A percentile compares a stretch with the other conserved stretches of the same genome.
phyloP scores from a whole-genome alignment of 1,139 yeast genomes.

The Sugiyamaella paludigena region DNA sequence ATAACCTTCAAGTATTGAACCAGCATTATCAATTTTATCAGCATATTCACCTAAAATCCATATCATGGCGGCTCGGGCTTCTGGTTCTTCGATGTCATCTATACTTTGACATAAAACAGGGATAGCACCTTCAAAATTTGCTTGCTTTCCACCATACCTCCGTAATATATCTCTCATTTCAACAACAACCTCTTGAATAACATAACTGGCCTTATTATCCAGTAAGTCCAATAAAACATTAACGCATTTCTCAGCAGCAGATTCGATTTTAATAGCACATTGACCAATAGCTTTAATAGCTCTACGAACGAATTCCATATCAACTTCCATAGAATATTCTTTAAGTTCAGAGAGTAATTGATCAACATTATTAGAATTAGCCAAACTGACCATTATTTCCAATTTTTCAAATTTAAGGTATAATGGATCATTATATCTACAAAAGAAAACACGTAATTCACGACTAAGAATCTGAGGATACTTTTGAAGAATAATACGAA shows the following conservation, averaged over 20 bases:
- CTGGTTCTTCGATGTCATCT: conserved; percentile 58
- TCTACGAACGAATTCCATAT: conserved; percentile 79
- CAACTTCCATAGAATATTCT: conserved; percentile 93
- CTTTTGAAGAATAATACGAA: conserved; percentile 83
- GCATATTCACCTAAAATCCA: conserved; percentile 93
- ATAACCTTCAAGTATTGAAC: conserved; percentile 46
- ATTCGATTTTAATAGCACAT: conserved; percentile 74
- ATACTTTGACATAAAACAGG: conserved; percentile 64
- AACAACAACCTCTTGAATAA: conserved; percentile 74
- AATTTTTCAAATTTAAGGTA: conserved; percentile 90
- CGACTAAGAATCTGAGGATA: conserved; percentile 76
- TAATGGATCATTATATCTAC: conserved; percentile 91
- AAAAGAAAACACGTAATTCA: conserved; percentile 86
- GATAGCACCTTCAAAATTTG: conserved; percentile 55
- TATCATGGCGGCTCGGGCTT: conserved; percentile 70
- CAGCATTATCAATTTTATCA: conserved; percentile 58
- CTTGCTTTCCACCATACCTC: conserved; percentile 48
- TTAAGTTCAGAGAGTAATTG: conserved; percentile 78
- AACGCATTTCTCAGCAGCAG: conserved; percentile 64
- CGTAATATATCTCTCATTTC: conserved; percentile 77
- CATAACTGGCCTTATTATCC: conserved; percentile 73
- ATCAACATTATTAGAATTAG: conserved; percentile 65
- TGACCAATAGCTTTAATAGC: conserved; percentile 85
- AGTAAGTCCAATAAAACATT: conserved; percentile 72
- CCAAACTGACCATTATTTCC: conserved; percentile 84